Conservation (phyloP, 441 rosid genomes). For the Omphalea diandra region DNA sequence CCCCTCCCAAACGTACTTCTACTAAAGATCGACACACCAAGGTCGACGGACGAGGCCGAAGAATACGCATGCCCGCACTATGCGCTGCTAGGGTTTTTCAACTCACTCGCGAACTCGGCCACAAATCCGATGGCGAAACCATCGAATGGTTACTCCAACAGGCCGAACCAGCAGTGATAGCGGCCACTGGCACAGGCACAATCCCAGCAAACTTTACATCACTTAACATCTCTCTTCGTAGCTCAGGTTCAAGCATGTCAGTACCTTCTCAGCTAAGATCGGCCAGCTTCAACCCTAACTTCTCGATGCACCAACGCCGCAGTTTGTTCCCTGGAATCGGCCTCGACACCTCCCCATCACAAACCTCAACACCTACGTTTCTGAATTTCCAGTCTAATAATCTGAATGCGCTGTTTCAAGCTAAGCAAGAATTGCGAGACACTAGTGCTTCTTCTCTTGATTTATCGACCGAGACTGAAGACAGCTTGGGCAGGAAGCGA, state of each 20-base stretch:
- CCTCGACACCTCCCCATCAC: slow-evolving; percentile 40
- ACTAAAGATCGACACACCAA: slow-evolving; percentile 93
- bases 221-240: slow-evolving; percentile 83
- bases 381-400: slow-evolving; percentile 65
- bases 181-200: slow-evolving; percentile 95
- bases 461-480: slow-evolving; percentile 41
- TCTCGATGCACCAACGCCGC: slow-evolving; percentile 52
- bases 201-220: slow-evolving; percentile 96
- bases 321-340: slow-evolving; percentile 60
- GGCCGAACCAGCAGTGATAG: slow-evolving; percentile 88
- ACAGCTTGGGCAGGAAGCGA: slow-evolving; percentile 40
- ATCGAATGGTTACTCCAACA: slow-evolving; percentile 93
- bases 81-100: slow-evolving; percentile 98
- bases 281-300: slow-evolving; percentile 55
- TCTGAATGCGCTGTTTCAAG: slow-evolving; percentile 44
- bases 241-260: slow-evolving; percentile 89
- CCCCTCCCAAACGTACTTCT: slow-evolving; percentile 75
- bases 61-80: slow-evolving; percentile 95
- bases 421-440: slow-evolving; percentile 65
- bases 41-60: slow-evolving; percentile 88
- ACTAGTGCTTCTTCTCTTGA: slow-evolving; percentile 46
- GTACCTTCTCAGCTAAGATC: slow-evolving; percentile 76
- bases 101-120: slow-evolving; percentile 84
- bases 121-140: slow-evolving; percentile 88
- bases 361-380: slow-evolving; percentile 63